phyloP scores from a whole-genome alignment of 2,329 filamentous ascomycete genomes.

The Tolypocladium amazonense region DNA sequence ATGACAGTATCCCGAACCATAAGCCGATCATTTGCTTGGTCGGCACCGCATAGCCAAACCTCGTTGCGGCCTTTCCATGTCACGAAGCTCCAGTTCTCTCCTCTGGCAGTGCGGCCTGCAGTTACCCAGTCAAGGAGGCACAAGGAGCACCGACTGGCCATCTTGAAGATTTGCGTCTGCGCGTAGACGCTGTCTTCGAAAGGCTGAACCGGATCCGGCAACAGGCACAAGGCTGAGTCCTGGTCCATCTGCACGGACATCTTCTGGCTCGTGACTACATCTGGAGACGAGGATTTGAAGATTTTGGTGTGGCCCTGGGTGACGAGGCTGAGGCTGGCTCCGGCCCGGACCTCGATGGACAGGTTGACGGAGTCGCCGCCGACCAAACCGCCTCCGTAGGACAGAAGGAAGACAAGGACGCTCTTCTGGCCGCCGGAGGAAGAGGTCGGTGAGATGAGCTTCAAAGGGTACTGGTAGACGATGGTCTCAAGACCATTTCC shows the following conservation, averaged over 20 bases:
- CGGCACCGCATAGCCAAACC: slow-evolving; percentile 47
- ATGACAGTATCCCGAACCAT: slow-evolving; percentile 80
- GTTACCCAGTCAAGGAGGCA: slow-evolving; percentile 93
- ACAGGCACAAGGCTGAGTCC: slow-evolving; percentile 48
- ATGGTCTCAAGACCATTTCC: slow-evolving; percentile 63
- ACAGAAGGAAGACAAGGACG: slow-evolving; percentile 77
- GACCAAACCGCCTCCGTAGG: slow-evolving; percentile 89
- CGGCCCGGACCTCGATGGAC: slow-evolving; percentile 50
- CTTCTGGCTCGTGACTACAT: slow-evolving; percentile 46
- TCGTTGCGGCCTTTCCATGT: slow-evolving; percentile 81
- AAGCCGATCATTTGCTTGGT: slow-evolving; percentile 38
- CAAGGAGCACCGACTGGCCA: slow-evolving; percentile 48
- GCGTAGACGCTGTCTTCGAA: slow-evolving; percentile 77
- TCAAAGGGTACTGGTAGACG: slow-evolving; percentile 88
- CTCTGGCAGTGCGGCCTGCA: slow-evolving; percentile 71
- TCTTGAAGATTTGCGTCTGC: slow-evolving; percentile 69
- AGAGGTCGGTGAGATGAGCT: slow-evolving; percentile 69
- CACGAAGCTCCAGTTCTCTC: slow-evolving; percentile 78
- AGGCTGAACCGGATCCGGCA: slow-evolving; percentile 90
- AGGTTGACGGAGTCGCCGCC: slow-evolving; percentile 76
- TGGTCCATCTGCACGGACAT: slow-evolving; percentile 40
- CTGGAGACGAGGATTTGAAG: slow-evolving; percentile 62
- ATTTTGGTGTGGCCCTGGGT: slow-evolving; percentile 87
- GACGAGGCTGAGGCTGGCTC: slow-evolving; percentile 56
- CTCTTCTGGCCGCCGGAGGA: slow-evolving; percentile 54